Base-by-base conservation (phyloP, 495 filamentous ascomycete genomes). In the Aspergillus hancockii region DNA sequence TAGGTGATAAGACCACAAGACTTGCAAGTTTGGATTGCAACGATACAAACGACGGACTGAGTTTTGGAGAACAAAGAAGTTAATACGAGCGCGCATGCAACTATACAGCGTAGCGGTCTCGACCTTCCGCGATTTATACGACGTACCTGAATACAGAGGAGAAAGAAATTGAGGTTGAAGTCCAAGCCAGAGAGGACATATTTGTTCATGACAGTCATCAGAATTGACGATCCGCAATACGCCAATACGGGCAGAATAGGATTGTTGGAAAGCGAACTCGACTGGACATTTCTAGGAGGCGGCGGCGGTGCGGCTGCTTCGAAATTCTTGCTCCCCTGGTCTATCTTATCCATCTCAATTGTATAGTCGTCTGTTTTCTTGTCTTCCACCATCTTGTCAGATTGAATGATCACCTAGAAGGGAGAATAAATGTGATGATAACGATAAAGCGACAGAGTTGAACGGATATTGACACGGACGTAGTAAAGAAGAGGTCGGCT, bases 121-220 rank as follows among this genome's bases (percentile, higher is more conserved):
- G 21, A 21, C n/a, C 46, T 19, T 21, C 49, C 13, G n/a, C 19
- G 13, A 19, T 51, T 3, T 47, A 10, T 34, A 55, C n/a, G 53
- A 76, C 82, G 59, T 86, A 98, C 94, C 88, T 99, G 94, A 49
- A 98, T 81, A 55, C 81, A 86, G 30, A 98, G 85, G 55, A 97
- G 86, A 75, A 98, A 91, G 78, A 98, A 98, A 75, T 97, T 98
- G 64, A 99, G 72, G 75, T 99, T 99, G 80, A 94, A 99, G 61
- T 90, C 84, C 14, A 82, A 75, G 31, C 94, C 95, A 32, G 91
- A 96, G 31, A 99, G 81, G 51, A 97, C 92, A 71, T 94, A 99
- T 83, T 99, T 99, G 79, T 99, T 99, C 76, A 94, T 96, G 23
- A 96, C 88, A 40, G 95, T 99, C 94, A 99, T 99, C 73, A 93